phyloP scores from a whole-genome alignment of 2,329 filamentous ascomycete species.

The Sclerotinia minor region DNA sequence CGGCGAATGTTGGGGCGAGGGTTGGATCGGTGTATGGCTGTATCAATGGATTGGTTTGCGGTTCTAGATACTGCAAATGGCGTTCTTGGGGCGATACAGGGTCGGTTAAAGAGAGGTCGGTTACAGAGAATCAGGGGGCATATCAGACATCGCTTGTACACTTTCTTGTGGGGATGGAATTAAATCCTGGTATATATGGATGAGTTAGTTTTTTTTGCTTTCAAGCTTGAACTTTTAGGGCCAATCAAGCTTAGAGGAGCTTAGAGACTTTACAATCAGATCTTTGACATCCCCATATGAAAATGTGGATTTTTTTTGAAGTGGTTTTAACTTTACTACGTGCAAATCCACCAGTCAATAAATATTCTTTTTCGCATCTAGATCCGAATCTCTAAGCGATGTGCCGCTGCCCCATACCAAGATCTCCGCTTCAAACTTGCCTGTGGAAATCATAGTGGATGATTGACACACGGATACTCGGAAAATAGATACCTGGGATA shows the following conservation, averaged over 20 bases:
- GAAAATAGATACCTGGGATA: background rate
- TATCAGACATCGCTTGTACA: conserved; percentile 15
- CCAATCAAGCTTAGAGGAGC: conserved; percentile 15
- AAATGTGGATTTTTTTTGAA: background rate
- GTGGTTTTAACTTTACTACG: background rate
- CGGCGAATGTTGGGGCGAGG: conserved; percentile 9
- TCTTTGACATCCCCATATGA: background rate
- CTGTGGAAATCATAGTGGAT: background rate
- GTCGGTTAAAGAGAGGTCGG: conserved; percentile 13
- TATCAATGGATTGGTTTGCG: conserved; percentile 18
- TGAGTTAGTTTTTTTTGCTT: no score
- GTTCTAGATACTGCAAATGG: conserved; percentile 18
- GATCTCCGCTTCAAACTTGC: background rate
- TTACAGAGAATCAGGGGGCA: conserved; percentile 15
- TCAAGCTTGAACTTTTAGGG: background rate
- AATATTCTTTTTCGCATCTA: background rate
- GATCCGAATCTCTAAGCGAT: conserved; percentile 2
- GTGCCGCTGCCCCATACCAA: background rate
- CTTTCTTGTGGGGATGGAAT: background rate
- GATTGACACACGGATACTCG: background rate
- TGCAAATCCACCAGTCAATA: background rate
- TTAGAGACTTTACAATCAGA: conserved; percentile 5
- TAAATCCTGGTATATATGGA: background rate
- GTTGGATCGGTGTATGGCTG: conserved; percentile 16
- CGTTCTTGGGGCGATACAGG: conserved; percentile 20